These are phyloP conservation scores for Linum lewisii DNA, from an alignment of 345 rosid genomes.

Conservation along the genomic window DNA sequence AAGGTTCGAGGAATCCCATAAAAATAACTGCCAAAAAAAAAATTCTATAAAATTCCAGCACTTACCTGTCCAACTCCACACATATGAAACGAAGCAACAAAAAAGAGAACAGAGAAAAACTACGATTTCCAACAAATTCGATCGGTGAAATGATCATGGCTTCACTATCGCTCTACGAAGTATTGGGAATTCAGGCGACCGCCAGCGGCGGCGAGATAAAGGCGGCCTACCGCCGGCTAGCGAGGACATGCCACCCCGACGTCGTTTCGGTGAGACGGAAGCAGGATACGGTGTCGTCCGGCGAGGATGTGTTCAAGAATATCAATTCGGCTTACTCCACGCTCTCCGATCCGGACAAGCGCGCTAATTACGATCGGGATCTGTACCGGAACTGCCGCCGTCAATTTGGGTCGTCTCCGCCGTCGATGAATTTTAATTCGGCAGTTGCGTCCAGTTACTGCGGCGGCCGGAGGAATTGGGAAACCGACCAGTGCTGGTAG, in stretches of 20 bases:
- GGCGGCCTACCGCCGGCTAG: slow-evolving; percentile 48
- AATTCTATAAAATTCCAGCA: too few species aligned
- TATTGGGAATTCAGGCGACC: slow-evolving; percentile 36
- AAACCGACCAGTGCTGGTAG: slow-evolving; percentile 76
- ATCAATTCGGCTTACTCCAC: slow-evolving; percentile 51
- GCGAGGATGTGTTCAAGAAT: slow-evolving; percentile 31
- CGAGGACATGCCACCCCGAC: slow-evolving; percentile 50
- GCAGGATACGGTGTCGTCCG: slow-evolving; percentile 23
- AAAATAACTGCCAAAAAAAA: too few species aligned
- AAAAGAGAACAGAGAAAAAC: not conserved
- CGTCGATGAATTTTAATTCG: slow-evolving; percentile 13
- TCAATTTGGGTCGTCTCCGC: slow-evolving; percentile 10
- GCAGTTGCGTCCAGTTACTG: slow-evolving; percentile 23
- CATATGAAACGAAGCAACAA: not conserved
- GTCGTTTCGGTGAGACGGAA: slow-evolving; percentile 33
- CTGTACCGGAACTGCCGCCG: slow-evolving; percentile 9
- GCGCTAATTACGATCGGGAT: slow-evolving; percentile 40
- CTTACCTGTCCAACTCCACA: too few species aligned
- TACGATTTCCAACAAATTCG: too few species aligned
- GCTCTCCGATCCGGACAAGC: slow-evolving; percentile 41
- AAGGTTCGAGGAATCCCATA: too few species aligned
- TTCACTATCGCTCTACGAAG: slow-evolving; percentile 33
- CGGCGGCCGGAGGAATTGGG: slow-evolving; percentile 35
- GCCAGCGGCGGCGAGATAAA: slow-evolving; percentile 38
- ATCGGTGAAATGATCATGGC: slow-evolving; percentile 17